A percentile compares a stretch with the other conserved stretches of the same genome.
These are phyloP conservation scores for Pyrenophora tritici-repentis DNA, from an alignment of 2,329 filamentous ascomycete species.

Conservation along the genomic window DNA sequence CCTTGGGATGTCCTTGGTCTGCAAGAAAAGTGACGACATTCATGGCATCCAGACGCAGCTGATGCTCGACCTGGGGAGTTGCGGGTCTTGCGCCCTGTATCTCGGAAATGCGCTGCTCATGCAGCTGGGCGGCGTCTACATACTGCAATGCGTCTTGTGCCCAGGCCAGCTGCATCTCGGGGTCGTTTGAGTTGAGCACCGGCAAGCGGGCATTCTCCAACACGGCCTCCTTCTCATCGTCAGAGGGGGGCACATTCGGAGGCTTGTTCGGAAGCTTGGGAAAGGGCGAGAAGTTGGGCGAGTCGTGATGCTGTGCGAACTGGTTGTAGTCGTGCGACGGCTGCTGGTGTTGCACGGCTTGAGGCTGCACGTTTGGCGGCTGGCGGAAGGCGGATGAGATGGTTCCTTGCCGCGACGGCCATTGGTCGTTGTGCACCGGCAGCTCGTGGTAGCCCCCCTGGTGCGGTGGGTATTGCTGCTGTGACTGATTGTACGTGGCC, in stretches of 20 bases:
- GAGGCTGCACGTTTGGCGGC: constrained; percentile 43
- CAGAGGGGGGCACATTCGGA: constrained; percentile 87
- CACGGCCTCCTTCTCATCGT: constrained; percentile 91
- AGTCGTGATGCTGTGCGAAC: constrained; percentile 52
- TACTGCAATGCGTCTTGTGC: constrained; percentile 89
- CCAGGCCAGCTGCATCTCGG: constrained; percentile 96
- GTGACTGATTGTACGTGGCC: constrained; percentile 30
- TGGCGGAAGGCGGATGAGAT: constrained; percentile 46
- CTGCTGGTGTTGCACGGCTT: constrained; percentile 31
- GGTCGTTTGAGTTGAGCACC: constrained; percentile 91
- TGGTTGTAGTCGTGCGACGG: constrained; percentile 47
- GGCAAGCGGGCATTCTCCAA: constrained; percentile 81
- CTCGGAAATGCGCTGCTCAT: constrained; percentile 69
- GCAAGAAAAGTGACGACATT: constrained; percentile 91
- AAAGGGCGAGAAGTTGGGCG: constrained; percentile 88
- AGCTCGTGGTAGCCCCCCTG: constrained; percentile 38
- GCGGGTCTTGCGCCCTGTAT: constrained; percentile 66
- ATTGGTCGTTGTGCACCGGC: constrained; percentile 28
- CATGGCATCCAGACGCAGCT: constrained; percentile 83
- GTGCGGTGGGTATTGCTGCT: constrained; percentile 38
- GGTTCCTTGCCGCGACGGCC: constrained; percentile 41
- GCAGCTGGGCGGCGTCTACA: constrained; percentile 81
- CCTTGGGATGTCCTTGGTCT: constrained; percentile 89
- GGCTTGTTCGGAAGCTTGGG: constrained; percentile 78
- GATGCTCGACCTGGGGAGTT: constrained; percentile 87